Percentiles rank a stretch among this genome's conserved stretches.
Conservation (phyloP, 306 rosid genomes). For the Castanea sativa region DNA sequence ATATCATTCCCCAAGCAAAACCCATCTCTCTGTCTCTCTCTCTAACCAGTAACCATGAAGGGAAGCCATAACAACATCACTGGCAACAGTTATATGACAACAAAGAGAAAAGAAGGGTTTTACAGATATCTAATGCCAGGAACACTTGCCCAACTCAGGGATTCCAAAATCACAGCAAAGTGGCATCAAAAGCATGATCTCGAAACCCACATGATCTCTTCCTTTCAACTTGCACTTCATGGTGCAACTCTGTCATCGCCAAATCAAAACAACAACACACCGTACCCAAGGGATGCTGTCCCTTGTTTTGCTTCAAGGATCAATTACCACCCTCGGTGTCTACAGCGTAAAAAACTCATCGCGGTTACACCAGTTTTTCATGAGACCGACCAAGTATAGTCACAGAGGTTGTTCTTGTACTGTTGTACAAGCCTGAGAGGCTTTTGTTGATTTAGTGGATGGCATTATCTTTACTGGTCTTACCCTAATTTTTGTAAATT, state of each 20-base stretch:
- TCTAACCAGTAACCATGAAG: not conserved
- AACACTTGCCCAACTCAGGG: conserved; percentile 14
- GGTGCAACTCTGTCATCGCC: not conserved
- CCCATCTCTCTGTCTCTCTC: not conserved
- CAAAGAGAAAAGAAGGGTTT: conserved; percentile 12
- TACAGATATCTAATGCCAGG: conserved; percentile 22
- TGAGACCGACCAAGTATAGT: not conserved
- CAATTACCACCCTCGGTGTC: conserved; percentile 20
- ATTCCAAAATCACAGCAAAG: conserved; percentile 12
- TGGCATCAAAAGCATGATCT: not conserved
- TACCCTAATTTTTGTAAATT: no score
- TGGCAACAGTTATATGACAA: not conserved
- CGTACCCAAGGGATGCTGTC: not conserved
- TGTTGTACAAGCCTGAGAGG: not conserved
- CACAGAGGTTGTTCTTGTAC: not conserved
- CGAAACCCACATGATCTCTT: not conserved
- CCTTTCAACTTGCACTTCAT: not conserved
- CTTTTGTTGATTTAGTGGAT: no score
- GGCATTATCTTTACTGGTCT: no score
- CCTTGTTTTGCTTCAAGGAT: conserved; percentile 17
- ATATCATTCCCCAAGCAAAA: no score
- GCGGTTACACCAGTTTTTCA: conserved; percentile 29
- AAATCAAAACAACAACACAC: not conserved
- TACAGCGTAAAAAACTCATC: conserved; percentile 32
- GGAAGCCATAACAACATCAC: not conserved